Evolutionary conservation across 108 stramenopile genomes (phyloP).

Genomic region (Licmophora abbreviata): DNA sequence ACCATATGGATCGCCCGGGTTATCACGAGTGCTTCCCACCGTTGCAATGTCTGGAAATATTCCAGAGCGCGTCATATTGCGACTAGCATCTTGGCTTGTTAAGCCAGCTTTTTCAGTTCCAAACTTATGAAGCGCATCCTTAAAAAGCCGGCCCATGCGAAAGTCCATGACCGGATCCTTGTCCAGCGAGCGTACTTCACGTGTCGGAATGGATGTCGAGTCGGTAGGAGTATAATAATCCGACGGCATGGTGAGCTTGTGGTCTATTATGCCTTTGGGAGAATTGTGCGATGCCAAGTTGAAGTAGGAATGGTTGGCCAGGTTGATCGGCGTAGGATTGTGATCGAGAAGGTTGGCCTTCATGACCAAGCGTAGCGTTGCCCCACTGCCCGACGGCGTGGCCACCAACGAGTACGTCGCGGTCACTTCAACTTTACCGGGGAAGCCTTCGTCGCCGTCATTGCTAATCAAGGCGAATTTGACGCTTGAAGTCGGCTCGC

Average conservation of each 20-base stretch:
- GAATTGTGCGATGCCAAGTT: constrained; percentile 51
- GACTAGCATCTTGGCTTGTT: constrained; percentile 6
- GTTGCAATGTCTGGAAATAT: constrained; percentile 5
- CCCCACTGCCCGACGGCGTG: constrained; percentile 6
- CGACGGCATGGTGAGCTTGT: constrained; percentile 44
- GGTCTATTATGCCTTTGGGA: constrained; percentile 45
- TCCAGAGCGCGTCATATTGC: constrained; percentile 12
- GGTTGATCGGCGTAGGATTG: constrained; percentile 58
- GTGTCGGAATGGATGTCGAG: constrained; percentile 52
- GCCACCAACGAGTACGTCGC: constrained; percentile 56
- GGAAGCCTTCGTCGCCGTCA: constrained; percentile 83
- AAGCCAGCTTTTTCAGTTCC: constrained; percentile 21
- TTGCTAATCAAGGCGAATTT: constrained; percentile 40
- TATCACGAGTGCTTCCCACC: constrained; percentile 5
- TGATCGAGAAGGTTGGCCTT: constrained; percentile 30
- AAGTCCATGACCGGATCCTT: constrained; percentile 57
- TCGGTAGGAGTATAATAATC: constrained; percentile 64
- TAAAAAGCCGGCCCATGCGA: constrained; percentile 14
- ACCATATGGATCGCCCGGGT: constrained; percentile 40
- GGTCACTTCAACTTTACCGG: constrained; percentile 44
- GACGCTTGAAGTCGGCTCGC: constrained; percentile 16
- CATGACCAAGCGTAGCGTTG: constrained; percentile 39
- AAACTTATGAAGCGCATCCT: constrained; percentile 38
- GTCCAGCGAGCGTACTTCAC: constrained; percentile 39
- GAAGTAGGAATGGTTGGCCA: constrained; percentile 84